Base-by-base conservation (phyloP, 441 rosid species). In the Capsella rubella region DNA sequence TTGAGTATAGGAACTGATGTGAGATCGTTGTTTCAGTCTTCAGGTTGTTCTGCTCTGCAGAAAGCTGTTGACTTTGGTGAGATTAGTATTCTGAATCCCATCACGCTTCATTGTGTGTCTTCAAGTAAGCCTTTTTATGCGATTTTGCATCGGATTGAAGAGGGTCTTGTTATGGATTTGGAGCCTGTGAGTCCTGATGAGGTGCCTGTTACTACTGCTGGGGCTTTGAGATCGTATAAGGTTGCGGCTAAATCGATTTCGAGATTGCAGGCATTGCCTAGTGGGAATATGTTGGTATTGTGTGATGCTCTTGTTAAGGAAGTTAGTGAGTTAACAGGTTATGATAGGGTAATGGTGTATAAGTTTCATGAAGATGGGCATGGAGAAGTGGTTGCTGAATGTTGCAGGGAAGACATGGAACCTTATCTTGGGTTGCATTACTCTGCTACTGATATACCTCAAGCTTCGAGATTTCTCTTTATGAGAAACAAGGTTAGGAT, bases 361-460 rank as follows among this genome's bases (percentile, higher is more conserved):
- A 90, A 80, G 58, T 92, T 92, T 53, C 98, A 92, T 64, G 95
- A 87, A 35, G 98, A 92, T 77, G 98, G 89, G 73, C 98, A 92
- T 70, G 98, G 96, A 35, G 98, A 93, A 81, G 97, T 93, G 58
- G 73, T 90, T 75, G 91, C 95, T 6, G 95, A 93, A 69, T 73
- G 75, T 43, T 35, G 77, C 57, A 78, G 75, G 64, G 76, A 82
- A 32, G 89, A 72, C 37, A 59, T 89, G 77, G 92, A 93, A 40
- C 91, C 98, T 15, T 90, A 89, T 78, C 86, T 88, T n/a, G 98
- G 97, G 50, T 82, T 89, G 79, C 97, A 89, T 84, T 93, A 84
- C 73, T 92, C 97, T 0, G 95, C 95, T 35, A 93, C 93, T 39
- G 98, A 90, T 82, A 93, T 93, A 65, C 95, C 97, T 0, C 97